Percentiles rank a stretch among this genome's conserved stretches.
Evolutionary conservation across 495 filamentous ascomycete genomes (phyloP).

Genomic region (Aspergillus diversus): DNA sequence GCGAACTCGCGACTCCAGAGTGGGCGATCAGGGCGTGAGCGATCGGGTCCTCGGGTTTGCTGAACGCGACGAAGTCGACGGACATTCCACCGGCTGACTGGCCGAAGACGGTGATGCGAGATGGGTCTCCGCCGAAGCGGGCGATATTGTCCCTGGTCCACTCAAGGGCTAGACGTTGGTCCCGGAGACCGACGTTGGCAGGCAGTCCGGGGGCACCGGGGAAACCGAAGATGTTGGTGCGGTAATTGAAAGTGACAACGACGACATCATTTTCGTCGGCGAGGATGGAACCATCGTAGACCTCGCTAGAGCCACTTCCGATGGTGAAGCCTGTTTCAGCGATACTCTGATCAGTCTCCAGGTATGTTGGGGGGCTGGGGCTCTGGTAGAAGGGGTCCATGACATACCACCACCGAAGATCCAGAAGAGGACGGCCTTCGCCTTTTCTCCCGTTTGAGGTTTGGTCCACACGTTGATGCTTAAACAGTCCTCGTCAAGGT

Average conservation of each 20-base stretch:
- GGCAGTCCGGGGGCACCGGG: conserved; percentile 28
- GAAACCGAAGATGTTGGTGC: conserved; percentile 40
- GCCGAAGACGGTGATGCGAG: conserved; percentile 36
- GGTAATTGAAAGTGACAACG: conserved; percentile 28
- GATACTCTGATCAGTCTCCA: neutral
- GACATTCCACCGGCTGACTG: conserved; percentile 35
- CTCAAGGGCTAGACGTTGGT: conserved; percentile 39
- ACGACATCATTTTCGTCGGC: conserved; percentile 25
- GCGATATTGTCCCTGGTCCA: conserved; percentile 37
- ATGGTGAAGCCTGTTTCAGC: conserved; percentile 20
- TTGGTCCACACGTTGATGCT: conserved; percentile 43
- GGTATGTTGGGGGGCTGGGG: too few relatives aligned
- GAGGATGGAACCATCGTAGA: conserved; percentile 29
- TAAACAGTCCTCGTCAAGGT: conserved; percentile 40
- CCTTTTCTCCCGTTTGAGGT: conserved; percentile 31
- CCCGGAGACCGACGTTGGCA: conserved; percentile 37
- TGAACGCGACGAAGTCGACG: conserved; percentile 30
- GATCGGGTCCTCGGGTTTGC: conserved; percentile 33
- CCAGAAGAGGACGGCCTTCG: conserved; percentile 38
- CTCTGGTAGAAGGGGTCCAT: too few relatives aligned
- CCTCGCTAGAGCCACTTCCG: conserved; percentile 33
- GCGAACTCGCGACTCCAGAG: conserved; percentile 27
- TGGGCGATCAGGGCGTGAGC: conserved; percentile 28
- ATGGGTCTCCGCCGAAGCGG: conserved; percentile 38
- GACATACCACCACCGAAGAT: conserved; percentile 32